Conservation (phyloP, 495 filamentous ascomycete genomes). For the Penicillium canariense region DNA sequence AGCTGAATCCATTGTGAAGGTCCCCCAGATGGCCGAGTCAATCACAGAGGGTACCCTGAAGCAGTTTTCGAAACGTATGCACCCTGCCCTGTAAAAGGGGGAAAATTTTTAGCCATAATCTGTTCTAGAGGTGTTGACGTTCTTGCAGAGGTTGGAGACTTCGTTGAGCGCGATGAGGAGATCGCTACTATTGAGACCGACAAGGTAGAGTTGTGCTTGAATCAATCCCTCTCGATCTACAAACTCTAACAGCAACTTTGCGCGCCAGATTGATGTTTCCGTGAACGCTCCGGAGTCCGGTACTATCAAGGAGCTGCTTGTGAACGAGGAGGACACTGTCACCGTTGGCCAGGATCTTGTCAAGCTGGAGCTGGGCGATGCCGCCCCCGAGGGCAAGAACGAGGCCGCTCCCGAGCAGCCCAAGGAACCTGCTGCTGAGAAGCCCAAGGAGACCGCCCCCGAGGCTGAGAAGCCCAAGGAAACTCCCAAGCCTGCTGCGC, state of each 20-base stretch:
- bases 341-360: conserved; percentile 89
- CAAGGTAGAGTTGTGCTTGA: conserved; percentile 62
- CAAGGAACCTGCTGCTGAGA: conserved; percentile 35
- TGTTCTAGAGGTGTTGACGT: conserved; percentile 21
- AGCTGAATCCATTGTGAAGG: conserved; percentile 86
- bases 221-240: not conserved
- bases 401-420: conserved; percentile 46
- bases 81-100: not conserved
- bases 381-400: conserved; percentile 58
- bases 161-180: conserved; percentile 92
- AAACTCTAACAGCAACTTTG: conserved; percentile 6
- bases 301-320: conserved; percentile 87
- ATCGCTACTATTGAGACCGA: conserved; percentile 99
- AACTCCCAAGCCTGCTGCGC: conserved; percentile 37
- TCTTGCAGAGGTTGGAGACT: conserved; percentile 77
- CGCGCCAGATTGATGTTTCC: conserved; percentile 80
- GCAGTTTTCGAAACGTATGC: conserved; percentile 81
- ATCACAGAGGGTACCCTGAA: conserved; percentile 97
- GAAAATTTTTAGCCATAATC: not conserved
- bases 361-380: conserved; percentile 75
- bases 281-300: conserved; percentile 94
- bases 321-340: conserved; percentile 93
- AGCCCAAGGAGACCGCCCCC: conserved; percentile 35
- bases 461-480: conserved; percentile 45
- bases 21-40: conserved; percentile 97